Conservation (phyloP, 441 rosid genomes). For the Gossypium aridum region DNA sequence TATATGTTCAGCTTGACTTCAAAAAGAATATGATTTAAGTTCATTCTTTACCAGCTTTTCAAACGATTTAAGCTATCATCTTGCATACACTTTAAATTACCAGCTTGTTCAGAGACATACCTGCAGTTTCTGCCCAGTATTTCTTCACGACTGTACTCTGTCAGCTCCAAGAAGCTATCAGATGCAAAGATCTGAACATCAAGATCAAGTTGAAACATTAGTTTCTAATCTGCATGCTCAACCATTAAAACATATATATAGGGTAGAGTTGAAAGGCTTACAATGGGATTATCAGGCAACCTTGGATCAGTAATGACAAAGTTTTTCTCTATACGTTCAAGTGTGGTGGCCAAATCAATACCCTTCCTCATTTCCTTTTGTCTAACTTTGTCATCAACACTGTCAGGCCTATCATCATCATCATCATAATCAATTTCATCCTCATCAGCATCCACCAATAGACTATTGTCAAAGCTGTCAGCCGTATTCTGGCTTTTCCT, state of each 20-base stretch:
- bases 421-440: constrained; percentile 21
- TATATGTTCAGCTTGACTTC: not conserved
- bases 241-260: not conserved
- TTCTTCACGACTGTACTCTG: constrained; percentile 98
- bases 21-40: not conserved
- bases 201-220: not conserved
- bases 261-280: constrained; percentile 29
- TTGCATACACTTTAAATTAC: not conserved
- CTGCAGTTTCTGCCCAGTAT: constrained; percentile 97
- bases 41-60: not conserved
- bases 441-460: constrained; percentile 32
- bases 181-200: constrained; percentile 87
- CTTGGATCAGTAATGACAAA: constrained; percentile 98
- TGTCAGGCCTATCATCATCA: constrained; percentile 57
- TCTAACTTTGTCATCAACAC: constrained; percentile 72
- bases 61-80: not conserved
- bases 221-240: not conserved
- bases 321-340: constrained; percentile 98
- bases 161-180: constrained; percentile 96
- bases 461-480: constrained; percentile 35
- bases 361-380: constrained; percentile 97
- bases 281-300: constrained; percentile 97
- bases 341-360: constrained; percentile 95
- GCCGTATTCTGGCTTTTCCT: constrained; percentile 42
- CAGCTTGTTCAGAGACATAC: constrained; percentile 14